These are phyloP conservation scores for Arabis hirsuta DNA, from an alignment of 345 rosid genomes.

Conservation along the genomic window DNA sequence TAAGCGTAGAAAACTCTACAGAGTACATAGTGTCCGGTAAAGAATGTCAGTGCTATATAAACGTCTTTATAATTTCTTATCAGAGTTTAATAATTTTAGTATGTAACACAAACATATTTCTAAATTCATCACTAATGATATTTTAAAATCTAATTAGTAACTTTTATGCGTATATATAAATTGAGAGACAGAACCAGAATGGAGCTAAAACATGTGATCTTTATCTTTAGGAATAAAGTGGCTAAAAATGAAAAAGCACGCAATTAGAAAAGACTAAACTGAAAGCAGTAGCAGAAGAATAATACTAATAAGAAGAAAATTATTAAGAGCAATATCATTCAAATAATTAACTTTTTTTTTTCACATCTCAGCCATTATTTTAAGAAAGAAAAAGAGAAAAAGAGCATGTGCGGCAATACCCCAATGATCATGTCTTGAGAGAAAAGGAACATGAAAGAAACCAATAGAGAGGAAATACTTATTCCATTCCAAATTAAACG, in stretches of 20 bases:
- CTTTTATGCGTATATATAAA: slow-evolving; percentile 16
- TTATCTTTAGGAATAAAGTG: slow-evolving; percentile 48
- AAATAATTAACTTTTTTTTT: slow-evolving; percentile 1
- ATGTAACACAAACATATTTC: slow-evolving; percentile 13
- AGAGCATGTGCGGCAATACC: slow-evolving; percentile 26
- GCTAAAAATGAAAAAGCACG: slow-evolving; percentile 37
- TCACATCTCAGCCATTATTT: slow-evolving; percentile 20
- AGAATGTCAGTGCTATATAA: background rate
- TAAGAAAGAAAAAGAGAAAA: slow-evolving; percentile 21
- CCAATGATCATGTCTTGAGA: slow-evolving; percentile 31
- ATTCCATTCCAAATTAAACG: background rate
- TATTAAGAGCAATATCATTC: slow-evolving; percentile 35
- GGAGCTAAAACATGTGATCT: slow-evolving; percentile 46
- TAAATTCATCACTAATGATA: background rate
- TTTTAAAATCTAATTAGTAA: slow-evolving; percentile 2
- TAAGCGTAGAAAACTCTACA: background rate
- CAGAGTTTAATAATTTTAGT: slow-evolving; percentile 1
- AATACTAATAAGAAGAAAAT: slow-evolving; percentile 13
- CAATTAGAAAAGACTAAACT: slow-evolving; percentile 33
- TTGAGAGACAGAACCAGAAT: slow-evolving; percentile 34
- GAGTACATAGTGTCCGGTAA: background rate
- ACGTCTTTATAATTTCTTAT: background rate
- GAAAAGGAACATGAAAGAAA: background rate
- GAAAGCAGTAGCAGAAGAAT: slow-evolving; percentile 35
- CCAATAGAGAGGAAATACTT: slow-evolving; percentile 1